phyloP scores from a whole-genome alignment of 176 grass and related monocot species.

The Avena sativa region DNA sequence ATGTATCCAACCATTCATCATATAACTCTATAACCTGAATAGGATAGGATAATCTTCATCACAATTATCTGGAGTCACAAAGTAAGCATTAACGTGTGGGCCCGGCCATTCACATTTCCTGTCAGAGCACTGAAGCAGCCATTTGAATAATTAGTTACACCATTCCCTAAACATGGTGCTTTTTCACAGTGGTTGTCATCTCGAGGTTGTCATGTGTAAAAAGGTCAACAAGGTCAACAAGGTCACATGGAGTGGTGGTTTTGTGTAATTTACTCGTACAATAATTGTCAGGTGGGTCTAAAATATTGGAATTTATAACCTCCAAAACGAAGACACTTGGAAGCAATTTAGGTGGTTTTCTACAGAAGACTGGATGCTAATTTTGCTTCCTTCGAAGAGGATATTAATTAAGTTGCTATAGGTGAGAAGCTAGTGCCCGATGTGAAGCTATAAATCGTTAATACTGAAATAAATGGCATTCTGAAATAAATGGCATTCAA shows the following conservation, averaged over 20 bases:
- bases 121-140: background rate
- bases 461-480: background rate
- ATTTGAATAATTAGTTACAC: background rate
- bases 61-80: background rate
- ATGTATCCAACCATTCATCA: background rate
- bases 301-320: background rate
- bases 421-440: background rate
- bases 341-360: background rate
- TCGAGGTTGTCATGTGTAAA: background rate
- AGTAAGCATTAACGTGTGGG: background rate
- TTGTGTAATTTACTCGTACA: background rate
- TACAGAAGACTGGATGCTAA: background rate
- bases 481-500: background rate
- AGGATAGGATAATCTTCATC: background rate
- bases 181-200: background rate
- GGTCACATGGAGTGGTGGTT: background rate
- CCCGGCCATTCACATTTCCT: background rate
- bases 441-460: background rate
- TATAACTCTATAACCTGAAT: background rate
- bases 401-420: background rate
- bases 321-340: background rate
- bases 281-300: background rate
- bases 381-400: background rate
- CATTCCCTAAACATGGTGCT: background rate
- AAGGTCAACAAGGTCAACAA: conserved; percentile 23